Evolutionary conservation across 192 early-diverging fungal species (phyloP).

Genomic region (Coemansia sp.): DNA sequence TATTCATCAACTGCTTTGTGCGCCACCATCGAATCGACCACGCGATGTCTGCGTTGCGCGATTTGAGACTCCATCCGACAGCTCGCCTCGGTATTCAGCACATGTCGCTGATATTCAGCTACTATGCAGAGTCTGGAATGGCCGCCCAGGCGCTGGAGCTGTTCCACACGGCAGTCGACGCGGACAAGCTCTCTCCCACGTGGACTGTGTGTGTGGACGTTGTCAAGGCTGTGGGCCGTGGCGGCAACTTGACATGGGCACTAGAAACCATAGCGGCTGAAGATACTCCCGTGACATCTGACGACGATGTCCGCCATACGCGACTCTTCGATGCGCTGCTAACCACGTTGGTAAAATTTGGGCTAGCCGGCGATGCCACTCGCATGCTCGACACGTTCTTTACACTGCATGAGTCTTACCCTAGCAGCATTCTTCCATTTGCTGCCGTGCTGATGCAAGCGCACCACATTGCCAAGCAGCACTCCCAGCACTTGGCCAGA

Average conservation of each 20-base stretch:
- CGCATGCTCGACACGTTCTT: constrained; percentile 23
- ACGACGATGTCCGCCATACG: not conserved
- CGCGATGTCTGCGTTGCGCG: constrained; percentile 18
- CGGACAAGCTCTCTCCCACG: constrained; percentile 10
- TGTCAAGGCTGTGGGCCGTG: constrained; percentile 25
- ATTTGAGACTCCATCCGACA: constrained; percentile 23
- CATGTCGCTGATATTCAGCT: constrained; percentile 11
- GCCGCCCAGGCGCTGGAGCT: constrained; percentile 17
- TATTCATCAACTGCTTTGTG: constrained; percentile 43
- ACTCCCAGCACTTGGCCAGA: not conserved
- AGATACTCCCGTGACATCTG: not conserved
- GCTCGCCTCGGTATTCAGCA: constrained; percentile 8
- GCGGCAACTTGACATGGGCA: not conserved
- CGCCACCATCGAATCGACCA: constrained; percentile 17
- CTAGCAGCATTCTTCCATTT: constrained; percentile 13
- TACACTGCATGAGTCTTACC: not conserved
- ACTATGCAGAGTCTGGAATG: constrained; percentile 25
- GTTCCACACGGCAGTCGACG: constrained; percentile 12
- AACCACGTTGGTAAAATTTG: not conserved
- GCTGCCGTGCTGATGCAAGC: constrained; percentile 11
- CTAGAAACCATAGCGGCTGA: not conserved
- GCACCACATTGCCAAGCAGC: constrained; percentile 12
- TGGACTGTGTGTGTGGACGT: constrained; percentile 24
- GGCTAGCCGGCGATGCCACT: not conserved
- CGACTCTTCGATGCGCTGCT: constrained; percentile 6